These are phyloP conservation scores for Gaultheria prostrata DNA, from an alignment of 148 eudicot species.

Conservation along the genomic window DNA sequence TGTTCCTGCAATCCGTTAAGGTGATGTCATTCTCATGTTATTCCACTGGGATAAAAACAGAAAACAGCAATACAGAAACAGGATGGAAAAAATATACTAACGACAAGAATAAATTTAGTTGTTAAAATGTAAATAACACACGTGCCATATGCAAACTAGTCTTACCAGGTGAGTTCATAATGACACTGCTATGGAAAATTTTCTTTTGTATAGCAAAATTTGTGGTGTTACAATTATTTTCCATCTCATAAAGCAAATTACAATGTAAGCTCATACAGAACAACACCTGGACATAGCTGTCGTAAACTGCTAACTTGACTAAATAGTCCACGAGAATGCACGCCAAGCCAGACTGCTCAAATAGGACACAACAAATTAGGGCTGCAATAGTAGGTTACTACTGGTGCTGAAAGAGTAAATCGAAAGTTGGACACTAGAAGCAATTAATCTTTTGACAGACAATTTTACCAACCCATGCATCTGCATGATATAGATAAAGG, in stretches of 20 bases:
- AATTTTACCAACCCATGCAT: neutral
- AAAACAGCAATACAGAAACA: neutral
- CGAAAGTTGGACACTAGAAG: neutral
- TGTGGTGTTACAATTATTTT: neutral
- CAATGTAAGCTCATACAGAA: neutral
- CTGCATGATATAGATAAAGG: neutral
- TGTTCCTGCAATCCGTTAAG: constrained; percentile 34
- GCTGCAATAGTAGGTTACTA: neutral
- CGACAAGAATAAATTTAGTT: neutral
- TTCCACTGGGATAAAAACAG: neutral
- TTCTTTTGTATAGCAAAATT: neutral
- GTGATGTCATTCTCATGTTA: neutral
- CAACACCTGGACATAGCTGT: constrained; percentile 44
- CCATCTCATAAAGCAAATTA: neutral
- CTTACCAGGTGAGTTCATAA: neutral
- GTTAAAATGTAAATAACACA: neutral
- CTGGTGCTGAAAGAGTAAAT: neutral
- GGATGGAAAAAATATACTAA: neutral
- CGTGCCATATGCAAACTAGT: neutral
- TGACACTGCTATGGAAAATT: neutral
- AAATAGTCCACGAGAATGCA: constrained; percentile 49
- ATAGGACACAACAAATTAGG: constrained; percentile 9
- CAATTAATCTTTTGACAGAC: neutral
- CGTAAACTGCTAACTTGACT: constrained; percentile 36
- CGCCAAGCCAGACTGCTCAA: constrained; percentile 34